Conservation (phyloP, 1,284 basidiomycete genomes). For the Leccinum idahoense region DNA sequence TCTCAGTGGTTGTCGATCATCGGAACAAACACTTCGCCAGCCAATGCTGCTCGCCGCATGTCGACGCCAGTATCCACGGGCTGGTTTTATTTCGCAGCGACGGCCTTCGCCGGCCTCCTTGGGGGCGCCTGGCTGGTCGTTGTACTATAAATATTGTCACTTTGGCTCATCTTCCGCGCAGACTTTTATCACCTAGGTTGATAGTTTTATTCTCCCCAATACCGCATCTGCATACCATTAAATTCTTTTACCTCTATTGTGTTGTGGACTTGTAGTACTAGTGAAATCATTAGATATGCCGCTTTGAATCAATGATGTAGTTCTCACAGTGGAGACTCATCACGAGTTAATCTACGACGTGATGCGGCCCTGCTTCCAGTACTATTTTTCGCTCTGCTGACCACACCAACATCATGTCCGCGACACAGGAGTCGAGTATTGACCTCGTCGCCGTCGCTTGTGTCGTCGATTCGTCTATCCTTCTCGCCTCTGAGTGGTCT, state of each 20-base stretch:
- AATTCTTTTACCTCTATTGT: conserved; percentile 9
- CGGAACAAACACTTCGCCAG: conserved; percentile 36
- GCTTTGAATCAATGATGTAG: not conserved
- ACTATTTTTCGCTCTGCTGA: not conserved
- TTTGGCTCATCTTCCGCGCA: not conserved
- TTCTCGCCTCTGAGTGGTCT: conserved; percentile 52
- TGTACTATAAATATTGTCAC: conserved; percentile 3
- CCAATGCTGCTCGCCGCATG: conserved; percentile 21
- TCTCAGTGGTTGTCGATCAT: conserved; percentile 46
- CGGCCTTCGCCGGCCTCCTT: conserved; percentile 25
- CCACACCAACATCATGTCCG: conserved; percentile 22
- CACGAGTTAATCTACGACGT: not conserved
- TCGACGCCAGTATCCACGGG: conserved; percentile 20
- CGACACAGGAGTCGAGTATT: conserved; percentile 10
- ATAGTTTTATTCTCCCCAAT: not conserved
- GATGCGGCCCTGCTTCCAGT: not conserved
- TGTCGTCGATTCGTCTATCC: conserved; percentile 60
- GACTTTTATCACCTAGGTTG: not conserved
- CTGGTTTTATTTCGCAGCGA: conserved; percentile 29
- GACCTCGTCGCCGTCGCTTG: conserved; percentile 49
- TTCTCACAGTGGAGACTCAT: conserved; percentile 1
- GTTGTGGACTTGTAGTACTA: conserved; percentile 8
- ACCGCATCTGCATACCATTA: conserved; percentile 10
- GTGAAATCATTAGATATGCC: conserved; percentile 6
- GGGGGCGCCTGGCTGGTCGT: conserved; percentile 32